phyloP scores from a whole-genome alignment of 176 grass and related monocot genomes.

The Elaeis guineensis region DNA sequence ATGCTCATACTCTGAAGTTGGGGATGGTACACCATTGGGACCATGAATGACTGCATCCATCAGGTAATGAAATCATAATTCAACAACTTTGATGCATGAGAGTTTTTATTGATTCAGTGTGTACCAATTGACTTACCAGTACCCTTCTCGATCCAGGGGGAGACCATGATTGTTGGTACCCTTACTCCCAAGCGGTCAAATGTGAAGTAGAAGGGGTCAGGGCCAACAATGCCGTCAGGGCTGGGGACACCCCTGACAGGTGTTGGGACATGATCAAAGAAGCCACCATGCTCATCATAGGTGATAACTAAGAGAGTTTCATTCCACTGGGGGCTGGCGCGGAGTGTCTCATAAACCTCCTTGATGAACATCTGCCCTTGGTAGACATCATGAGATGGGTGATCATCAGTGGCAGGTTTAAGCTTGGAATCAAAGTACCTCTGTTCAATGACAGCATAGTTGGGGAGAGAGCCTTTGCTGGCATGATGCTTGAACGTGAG shows the following conservation, averaged over 20 bases:
- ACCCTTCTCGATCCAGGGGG: conserved; percentile 73
- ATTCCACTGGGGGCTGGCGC: conserved; percentile 77
- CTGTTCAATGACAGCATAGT: conserved; percentile 85
- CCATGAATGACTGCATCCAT: conserved; percentile 55
- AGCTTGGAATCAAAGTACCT: conserved; percentile 65
- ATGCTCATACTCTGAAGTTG: conserved; percentile 84
- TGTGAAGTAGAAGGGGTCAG: conserved; percentile 64
- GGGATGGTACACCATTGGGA: conserved; percentile 47
- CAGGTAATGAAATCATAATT: not conserved
- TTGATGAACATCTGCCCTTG: conserved; percentile 86
- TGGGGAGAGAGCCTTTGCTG: conserved; percentile 40
- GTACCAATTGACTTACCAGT: conserved; percentile 29
- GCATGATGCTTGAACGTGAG: conserved; percentile 40
- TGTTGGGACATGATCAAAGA: conserved; percentile 86
- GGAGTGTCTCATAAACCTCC: conserved; percentile 75
- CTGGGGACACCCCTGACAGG: conserved; percentile 52
- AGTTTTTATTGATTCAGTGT: not conserved
- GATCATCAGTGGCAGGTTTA: conserved; percentile 76
- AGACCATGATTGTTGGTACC: conserved; percentile 76
- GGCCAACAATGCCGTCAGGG: conserved; percentile 75
- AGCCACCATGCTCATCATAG: conserved; percentile 91
- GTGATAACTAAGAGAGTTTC: conserved; percentile 73
- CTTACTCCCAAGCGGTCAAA: conserved; percentile 72
- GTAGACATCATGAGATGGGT: conserved; percentile 91
- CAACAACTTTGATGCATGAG: not conserved